Conservation (phyloP, 2,329 filamentous ascomycete genomes). For the Hymenotorrendiella dingleyae region DNA sequence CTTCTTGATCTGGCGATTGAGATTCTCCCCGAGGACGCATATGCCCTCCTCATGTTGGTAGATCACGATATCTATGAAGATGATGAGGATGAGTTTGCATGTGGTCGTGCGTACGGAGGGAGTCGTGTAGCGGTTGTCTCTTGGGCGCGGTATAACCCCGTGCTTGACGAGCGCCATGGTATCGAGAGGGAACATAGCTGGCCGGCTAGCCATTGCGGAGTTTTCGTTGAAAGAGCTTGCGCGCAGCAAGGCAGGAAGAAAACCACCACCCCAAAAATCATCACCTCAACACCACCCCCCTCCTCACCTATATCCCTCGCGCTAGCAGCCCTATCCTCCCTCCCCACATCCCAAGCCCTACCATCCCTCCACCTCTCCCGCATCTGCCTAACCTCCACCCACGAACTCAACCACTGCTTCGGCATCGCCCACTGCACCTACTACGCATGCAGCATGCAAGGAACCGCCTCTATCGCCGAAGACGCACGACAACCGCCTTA, state of each 20-base stretch:
- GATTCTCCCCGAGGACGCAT: conserved; percentile 23
- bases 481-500: conserved; percentile 59
- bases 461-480: conserved; percentile 49
- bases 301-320: conserved; percentile 34
- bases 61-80: conserved; percentile 28
- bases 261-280: no score
- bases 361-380: conserved; percentile 50
- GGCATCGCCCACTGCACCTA: conserved; percentile 61
- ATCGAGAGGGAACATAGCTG: conserved; percentile 46
- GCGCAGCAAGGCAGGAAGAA: conserved; percentile 8
- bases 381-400: conserved; percentile 51
- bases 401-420: conserved; percentile 64
- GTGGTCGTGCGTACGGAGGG: conserved; percentile 60
- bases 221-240: conserved; percentile 40
- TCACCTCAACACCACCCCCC: no score
- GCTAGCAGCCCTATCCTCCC: conserved; percentile 22
- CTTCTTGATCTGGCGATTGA: conserved; percentile 24
- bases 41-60: conserved; percentile 23
- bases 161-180: conserved; percentile 34
- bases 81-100: conserved; percentile 59
- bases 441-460: conserved; percentile 60
- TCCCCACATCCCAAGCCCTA: conserved; percentile 5
- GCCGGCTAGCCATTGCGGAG: conserved; percentile 57
- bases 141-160: conserved; percentile 54
- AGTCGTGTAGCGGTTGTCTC: conserved; percentile 58